Percentiles rank a stretch among this genome's conserved stretches.
Evolutionary conservation across 139 green algal species (phyloP).

Genomic region (Micractinium conductrix): DNA sequence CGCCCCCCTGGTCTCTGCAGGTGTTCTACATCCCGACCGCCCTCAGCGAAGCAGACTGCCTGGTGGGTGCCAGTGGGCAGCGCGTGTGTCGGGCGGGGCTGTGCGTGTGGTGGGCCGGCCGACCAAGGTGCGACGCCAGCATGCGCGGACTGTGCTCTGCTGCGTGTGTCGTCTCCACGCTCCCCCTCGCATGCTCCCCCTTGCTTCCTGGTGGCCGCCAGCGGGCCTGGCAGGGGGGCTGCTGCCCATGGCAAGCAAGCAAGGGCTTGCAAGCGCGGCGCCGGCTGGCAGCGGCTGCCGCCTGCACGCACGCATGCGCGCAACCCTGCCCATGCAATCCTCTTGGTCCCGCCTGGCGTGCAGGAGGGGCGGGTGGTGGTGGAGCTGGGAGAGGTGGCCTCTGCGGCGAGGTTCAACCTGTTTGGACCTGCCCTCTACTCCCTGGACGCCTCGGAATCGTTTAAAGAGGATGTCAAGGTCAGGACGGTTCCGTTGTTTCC

Average conservation of each 20-base stretch:
- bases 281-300: too few species aligned
- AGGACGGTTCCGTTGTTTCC: too few species aligned
- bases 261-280: too few species aligned
- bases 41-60: constrained; percentile 15
- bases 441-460: constrained; percentile 40
- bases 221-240: too few species aligned
- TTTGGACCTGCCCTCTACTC: constrained; percentile 40
- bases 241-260: too few species aligned
- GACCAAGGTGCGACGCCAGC: too few species aligned
- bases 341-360: neutral
- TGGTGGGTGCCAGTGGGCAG: neutral
- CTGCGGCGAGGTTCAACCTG: constrained; percentile 11
- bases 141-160: too few species aligned
- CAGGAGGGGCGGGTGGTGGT: constrained; percentile 25
- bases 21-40: constrained; percentile 42
- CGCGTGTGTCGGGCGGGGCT: neutral
- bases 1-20: neutral
- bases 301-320: too few species aligned
- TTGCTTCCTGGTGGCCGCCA: neutral
- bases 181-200: too few species aligned
- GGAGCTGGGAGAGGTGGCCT: constrained; percentile 32
- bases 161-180: too few species aligned
- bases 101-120: neutral
- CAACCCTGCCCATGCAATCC: too few species aligned
- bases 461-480: constrained; percentile 39